Percentiles rank a stretch among this genome's conserved stretches.
Conservation (phyloP, 1,284 basidiomycete species). For the Melampsora abietis-canadensis region DNA sequence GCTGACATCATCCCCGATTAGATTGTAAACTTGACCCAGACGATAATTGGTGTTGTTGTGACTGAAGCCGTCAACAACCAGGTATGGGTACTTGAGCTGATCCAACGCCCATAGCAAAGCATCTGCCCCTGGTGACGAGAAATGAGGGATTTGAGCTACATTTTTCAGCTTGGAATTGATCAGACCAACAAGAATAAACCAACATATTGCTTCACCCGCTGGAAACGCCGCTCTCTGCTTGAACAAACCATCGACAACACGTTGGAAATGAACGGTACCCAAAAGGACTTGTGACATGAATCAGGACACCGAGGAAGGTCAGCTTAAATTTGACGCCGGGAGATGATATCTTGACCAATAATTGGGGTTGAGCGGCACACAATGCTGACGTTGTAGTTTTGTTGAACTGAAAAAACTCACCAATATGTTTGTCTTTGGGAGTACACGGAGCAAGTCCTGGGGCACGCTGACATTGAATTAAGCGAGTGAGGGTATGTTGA, state of each 20-base stretch:
- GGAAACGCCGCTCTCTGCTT: slow-evolving; percentile 20
- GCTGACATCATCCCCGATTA: slow-evolving; percentile 18
- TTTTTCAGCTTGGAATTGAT: not conserved
- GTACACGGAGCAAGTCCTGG: not conserved
- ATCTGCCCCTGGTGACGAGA: slow-evolving; percentile 23
- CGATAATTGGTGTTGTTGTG: slow-evolving; percentile 34
- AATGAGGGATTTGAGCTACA: not conserved
- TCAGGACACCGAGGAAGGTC: not conserved
- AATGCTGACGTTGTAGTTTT: no score
- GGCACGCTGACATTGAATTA: not conserved
- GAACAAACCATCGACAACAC: slow-evolving; percentile 30
- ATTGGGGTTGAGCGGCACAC: not conserved
- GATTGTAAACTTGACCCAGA: slow-evolving; percentile 16
- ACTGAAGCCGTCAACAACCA: slow-evolving; percentile 20
- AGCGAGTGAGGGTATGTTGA: not conserved
- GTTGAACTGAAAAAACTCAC: not conserved
- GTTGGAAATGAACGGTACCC: slow-evolving; percentile 24
- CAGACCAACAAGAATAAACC: not conserved
- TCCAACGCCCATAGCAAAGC: slow-evolving; percentile 35
- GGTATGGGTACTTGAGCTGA: slow-evolving; percentile 32
- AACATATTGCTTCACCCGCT: slow-evolving; percentile 39
- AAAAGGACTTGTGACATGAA: slow-evolving; percentile 11
- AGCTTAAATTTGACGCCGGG: not conserved
- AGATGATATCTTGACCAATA: not conserved
- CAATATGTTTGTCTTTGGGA: not conserved